These are phyloP conservation scores for Plasmodium sp. DNA, from an alignment of 169 alveolate genomes.

Conservation along the genomic window DNA sequence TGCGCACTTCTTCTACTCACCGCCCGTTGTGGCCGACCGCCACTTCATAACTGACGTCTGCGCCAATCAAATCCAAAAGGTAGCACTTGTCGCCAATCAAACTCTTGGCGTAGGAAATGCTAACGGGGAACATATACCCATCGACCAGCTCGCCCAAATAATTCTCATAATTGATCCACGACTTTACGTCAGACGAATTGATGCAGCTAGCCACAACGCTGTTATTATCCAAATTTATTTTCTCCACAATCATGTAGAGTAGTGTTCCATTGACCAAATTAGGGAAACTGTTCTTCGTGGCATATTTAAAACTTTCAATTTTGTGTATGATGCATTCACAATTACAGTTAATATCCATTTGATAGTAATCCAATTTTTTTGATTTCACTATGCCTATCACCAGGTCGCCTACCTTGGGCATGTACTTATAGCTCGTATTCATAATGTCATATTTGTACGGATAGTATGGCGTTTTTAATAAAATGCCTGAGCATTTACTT, in stretches of 20 bases:
- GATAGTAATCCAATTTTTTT: constrained; percentile 79
- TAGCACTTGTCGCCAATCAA: constrained; percentile 74
- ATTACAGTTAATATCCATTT: constrained; percentile 78
- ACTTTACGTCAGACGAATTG: constrained; percentile 77
- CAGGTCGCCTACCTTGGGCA: constrained; percentile 84
- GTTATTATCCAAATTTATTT: constrained; percentile 53
- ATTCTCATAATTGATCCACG: constrained; percentile 83
- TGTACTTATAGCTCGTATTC: constrained; percentile 75
- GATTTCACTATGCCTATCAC: constrained; percentile 81
- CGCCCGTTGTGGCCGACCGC: constrained; percentile 86
- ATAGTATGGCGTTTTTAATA: constrained; percentile 59
- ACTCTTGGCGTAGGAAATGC: constrained; percentile 61
- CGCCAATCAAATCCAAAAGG: constrained; percentile 78
- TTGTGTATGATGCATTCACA: constrained; percentile 79
- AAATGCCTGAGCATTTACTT: constrained; percentile 65
- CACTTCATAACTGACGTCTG: constrained; percentile 76
- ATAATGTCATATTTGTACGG: constrained; percentile 56
- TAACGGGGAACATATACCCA: constrained; percentile 78
- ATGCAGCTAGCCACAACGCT: constrained; percentile 78
- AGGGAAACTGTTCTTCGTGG: constrained; percentile 82
- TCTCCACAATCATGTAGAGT: constrained; percentile 77
- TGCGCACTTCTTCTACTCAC: constrained; percentile 13
- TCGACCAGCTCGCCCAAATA: constrained; percentile 82
- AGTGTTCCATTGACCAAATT: constrained; percentile 76
- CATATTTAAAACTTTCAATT: constrained; percentile 82